Evolutionary conservation across 2,329 filamentous ascomycete genomes (phyloP).

Genomic region (Ilyonectria robusta): DNA sequence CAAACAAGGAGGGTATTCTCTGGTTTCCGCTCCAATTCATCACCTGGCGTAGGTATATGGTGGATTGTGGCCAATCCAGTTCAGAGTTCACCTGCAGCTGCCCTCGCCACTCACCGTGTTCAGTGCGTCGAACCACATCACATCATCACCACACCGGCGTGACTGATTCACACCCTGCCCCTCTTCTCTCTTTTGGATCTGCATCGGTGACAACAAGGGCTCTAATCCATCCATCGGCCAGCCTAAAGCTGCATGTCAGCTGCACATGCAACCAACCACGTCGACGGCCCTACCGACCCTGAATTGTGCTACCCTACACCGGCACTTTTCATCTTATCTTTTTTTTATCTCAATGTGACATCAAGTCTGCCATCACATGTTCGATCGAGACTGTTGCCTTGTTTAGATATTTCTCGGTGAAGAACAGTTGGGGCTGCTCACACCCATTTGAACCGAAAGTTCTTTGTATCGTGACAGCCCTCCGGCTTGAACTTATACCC

Average conservation of each 20-base stretch:
- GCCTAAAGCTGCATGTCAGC: slow-evolving; percentile 8
- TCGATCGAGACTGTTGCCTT: not conserved
- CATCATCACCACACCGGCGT: slow-evolving; percentile 15
- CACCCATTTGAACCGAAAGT: not conserved
- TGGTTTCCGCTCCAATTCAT: too few species aligned
- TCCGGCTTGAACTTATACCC: not conserved
- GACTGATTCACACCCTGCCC: not conserved
- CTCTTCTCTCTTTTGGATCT: not conserved
- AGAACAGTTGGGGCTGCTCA: not conserved
- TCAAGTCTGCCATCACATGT: slow-evolving; percentile 11
- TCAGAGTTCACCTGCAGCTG: not conserved
- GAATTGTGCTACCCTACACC: slow-evolving; percentile 22
- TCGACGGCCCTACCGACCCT: slow-evolving; percentile 4
- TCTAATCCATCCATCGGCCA: not conserved
- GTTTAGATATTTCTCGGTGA: not conserved
- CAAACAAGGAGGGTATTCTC: not conserved
- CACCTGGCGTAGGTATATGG: too few species aligned
- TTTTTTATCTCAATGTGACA: slow-evolving; percentile 22
- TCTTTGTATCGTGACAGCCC: too few species aligned
- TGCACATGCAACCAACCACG: slow-evolving; percentile 9
- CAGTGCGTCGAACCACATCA: slow-evolving; percentile 5
- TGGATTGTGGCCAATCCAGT: not conserved
- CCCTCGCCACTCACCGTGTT: not conserved
- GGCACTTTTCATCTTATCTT: slow-evolving; percentile 22
- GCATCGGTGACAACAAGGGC: not conserved